Conservation (phyloP, 192 early-diverging fungal genomes). For the Gaertneriomyces semiglobifer region DNA sequence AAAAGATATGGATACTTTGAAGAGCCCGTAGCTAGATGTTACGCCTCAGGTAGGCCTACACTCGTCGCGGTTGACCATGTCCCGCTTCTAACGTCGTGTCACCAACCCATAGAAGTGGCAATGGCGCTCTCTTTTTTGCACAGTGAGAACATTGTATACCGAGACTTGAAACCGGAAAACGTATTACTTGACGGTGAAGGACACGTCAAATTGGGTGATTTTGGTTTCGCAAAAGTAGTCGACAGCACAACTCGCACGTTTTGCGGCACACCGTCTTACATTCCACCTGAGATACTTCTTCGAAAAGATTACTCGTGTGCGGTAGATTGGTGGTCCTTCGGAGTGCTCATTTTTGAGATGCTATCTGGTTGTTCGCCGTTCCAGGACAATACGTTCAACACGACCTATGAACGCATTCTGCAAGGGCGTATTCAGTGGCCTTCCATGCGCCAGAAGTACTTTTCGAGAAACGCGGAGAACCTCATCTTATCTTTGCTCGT, state of each 20-base stretch:
- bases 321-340: conserved; percentile 97
- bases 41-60: not conserved
- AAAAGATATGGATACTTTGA: conserved; percentile 31
- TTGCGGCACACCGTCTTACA: conserved; percentile 77
- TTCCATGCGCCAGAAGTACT: conserved; percentile 27
- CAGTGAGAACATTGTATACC: conserved; percentile 37
- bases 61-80: no score
- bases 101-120: conserved; percentile 23
- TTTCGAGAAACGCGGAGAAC: conserved; percentile 36
- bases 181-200: conserved; percentile 67
- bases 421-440: conserved; percentile 45
- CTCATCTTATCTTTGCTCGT: conserved; percentile 39
- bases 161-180: conserved; percentile 51
- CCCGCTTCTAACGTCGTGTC: no score
- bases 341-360: conserved; percentile 76
- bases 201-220: conserved; percentile 73
- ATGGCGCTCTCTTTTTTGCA: conserved; percentile 42
- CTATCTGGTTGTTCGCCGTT: conserved; percentile 42
- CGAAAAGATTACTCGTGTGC: conserved; percentile 80
- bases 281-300: conserved; percentile 56
- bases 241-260: conserved; percentile 63
- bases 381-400: conserved; percentile 37
- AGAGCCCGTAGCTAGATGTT: conserved; percentile 25
- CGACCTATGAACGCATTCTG: conserved; percentile 48
- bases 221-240: conserved; percentile 72